Evolutionary conservation across 139 green algal species (phyloP).

Genomic region (Chlamydomonas applanata): DNA sequence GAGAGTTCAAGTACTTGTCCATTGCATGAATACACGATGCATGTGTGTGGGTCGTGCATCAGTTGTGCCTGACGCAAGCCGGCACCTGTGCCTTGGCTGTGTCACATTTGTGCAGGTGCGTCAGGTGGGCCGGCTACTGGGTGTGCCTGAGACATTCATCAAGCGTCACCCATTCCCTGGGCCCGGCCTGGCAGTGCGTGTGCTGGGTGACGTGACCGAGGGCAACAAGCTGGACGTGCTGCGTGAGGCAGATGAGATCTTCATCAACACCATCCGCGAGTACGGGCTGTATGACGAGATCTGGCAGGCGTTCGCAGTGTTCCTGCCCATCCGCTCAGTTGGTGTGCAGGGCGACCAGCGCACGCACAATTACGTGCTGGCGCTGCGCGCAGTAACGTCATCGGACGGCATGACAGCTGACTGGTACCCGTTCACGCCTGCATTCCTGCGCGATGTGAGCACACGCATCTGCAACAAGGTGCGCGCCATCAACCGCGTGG

Average conservation of each 20-base stretch:
- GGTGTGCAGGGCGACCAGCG: slow-evolving; percentile 94
- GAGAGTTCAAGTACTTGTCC: too few species aligned
- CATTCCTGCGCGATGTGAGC: slow-evolving; percentile 88
- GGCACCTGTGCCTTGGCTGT: background rate
- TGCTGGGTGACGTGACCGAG: slow-evolving; percentile 93
- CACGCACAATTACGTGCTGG: slow-evolving; percentile 93
- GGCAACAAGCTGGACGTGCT: slow-evolving; percentile 69
- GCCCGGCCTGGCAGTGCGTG: slow-evolving; percentile 92
- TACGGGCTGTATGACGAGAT: slow-evolving; percentile 98
- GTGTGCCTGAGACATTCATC: slow-evolving; percentile 82
- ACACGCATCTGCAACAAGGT: slow-evolving; percentile 95
- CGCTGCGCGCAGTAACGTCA: slow-evolving; percentile 82
- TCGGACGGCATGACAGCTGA: slow-evolving; percentile 99
- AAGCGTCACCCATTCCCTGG: slow-evolving; percentile 96
- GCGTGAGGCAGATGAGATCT: slow-evolving; percentile 94
- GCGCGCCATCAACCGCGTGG: slow-evolving; percentile 90
- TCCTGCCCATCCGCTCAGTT: slow-evolving; percentile 86
- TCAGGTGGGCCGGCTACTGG: slow-evolving; percentile 65
- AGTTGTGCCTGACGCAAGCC: too few species aligned
- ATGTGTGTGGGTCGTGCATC: too few species aligned
- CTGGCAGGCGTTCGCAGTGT: slow-evolving; percentile 99
- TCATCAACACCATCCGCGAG: slow-evolving; percentile 91
- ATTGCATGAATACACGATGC: too few species aligned
- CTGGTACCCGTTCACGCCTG: slow-evolving; percentile 94
- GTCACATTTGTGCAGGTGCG: slow-evolving; percentile 54